Evolutionary conservation across 257 asterid genomes (phyloP), one percentile per base, ranked within the genome.

Genomic region (Mitragyna speciosa): DNA sequence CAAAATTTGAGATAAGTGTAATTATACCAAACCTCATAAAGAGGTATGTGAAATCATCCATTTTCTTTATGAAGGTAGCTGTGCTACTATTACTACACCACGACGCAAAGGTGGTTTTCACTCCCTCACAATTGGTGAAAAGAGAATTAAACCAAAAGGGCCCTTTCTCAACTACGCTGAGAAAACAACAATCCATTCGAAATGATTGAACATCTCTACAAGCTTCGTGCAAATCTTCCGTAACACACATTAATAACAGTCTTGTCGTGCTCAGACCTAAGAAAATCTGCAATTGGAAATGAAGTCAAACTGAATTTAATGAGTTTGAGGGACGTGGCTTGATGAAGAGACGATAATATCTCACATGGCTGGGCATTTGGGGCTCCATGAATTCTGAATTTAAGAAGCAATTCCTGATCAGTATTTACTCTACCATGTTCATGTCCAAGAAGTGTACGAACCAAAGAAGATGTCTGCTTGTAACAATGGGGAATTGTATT

Each of bases 271-370:
- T 61, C 68, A 26, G 2, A 11, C 36, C 36, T 3, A 2, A n/a
- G 17, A 61, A n/a, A 61, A 26, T 61, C 33, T 61, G 36, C 68
- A 26, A 61, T n/a, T 61, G 67, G 48, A 7, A 0, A 2, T 33
- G 51, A 68, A 39, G 73, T 68, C 72, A 68, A 39, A 36, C 49
- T 2, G 51, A 68, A 68, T 17, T 69, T 39, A 69, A 69, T 69
- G 73, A 10, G 5, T 1, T 9, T 24, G 73, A n/a, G 14, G 7
- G 71, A 67, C 47, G 48, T 67, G 72, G 72, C 72, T 33, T 11
- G 19, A 12, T 11, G 36, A 28, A 63, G 1, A 11, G 22, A 61
- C 24, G n/a, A n/a, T n/a, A n/a, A n/a, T 28, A 2, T 28, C 11
- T 31, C 72, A 31, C 72, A 33, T 67, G 72, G 72, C 16, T 11